phyloP scores from a whole-genome alignment of 1,284 basidiomycete species.

The Chalciporus sp. region DNA sequence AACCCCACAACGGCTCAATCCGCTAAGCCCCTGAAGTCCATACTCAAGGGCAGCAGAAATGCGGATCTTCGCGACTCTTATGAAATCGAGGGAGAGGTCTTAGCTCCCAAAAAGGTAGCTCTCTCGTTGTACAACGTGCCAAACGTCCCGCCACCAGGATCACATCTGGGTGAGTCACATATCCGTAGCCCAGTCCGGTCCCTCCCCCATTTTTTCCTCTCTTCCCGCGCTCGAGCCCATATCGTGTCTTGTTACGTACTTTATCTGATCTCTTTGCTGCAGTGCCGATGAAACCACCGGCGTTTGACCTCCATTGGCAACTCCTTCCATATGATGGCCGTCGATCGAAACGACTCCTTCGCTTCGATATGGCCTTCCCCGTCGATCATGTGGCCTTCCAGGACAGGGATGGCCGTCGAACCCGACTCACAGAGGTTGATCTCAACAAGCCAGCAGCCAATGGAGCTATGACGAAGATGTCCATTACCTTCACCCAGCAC shows the following conservation, averaged over 20 bases:
- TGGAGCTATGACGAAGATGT: conserved; percentile 37
- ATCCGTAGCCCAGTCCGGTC: neutral
- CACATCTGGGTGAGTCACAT: conserved; percentile 28
- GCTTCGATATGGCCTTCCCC: conserved; percentile 33
- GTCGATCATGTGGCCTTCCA: conserved; percentile 27
- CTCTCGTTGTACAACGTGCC: conserved; percentile 29
- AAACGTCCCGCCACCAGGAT: conserved; percentile 21
- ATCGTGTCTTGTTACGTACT: conserved; percentile 19
- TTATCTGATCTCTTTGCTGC: conserved; percentile 28
- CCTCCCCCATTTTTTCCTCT: neutral
- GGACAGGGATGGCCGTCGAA: conserved; percentile 9
- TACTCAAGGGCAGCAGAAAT: conserved; percentile 31
- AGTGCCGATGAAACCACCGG: conserved; percentile 32
- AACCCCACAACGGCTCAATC: conserved; percentile 27
- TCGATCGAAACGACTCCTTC: conserved; percentile 28
- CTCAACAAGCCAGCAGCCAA: conserved; percentile 39
- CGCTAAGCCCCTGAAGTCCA: conserved; percentile 30
- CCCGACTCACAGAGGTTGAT: conserved; percentile 28
- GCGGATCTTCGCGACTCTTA: conserved; percentile 21
- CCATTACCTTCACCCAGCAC: conserved; percentile 34
- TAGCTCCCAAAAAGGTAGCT: conserved; percentile 24
- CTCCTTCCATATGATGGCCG: conserved; percentile 37
- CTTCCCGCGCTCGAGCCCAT: conserved; percentile 1
- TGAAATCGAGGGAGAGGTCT: conserved; percentile 34
- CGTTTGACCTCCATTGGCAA: conserved; percentile 42